phyloP scores from a whole-genome alignment of 768 basidiomycete species.

The Harrya chromipes region DNA sequence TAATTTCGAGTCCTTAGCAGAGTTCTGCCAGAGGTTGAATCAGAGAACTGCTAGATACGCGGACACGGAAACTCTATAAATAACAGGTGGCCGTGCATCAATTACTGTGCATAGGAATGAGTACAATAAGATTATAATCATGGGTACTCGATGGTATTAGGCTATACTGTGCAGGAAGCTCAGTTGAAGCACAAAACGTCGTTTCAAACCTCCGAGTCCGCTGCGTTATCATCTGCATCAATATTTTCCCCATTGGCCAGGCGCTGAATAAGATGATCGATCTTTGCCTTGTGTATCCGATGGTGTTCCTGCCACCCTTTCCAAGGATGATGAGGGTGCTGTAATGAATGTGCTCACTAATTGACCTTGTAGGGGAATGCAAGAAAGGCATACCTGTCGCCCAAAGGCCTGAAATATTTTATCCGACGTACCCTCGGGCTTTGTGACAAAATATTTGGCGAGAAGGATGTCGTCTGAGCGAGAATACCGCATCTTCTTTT shows the following conservation, averaged over 20 bases:
- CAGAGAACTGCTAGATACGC: no score
- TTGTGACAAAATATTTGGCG: constrained; percentile 67
- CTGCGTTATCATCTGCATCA: constrained; percentile 31
- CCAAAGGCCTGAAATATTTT: constrained; percentile 83
- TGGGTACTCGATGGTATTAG: background rate
- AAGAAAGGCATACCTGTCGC: constrained; percentile 46
- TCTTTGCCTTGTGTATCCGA: constrained; percentile 82
- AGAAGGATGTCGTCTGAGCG: constrained; percentile 75
- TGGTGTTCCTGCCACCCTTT: constrained; percentile 95
- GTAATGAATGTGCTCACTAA: constrained; percentile 5
- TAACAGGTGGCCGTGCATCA: no score
- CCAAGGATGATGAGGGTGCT: constrained; percentile 91
- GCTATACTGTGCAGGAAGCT: constrained; percentile 7
- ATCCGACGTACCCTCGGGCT: constrained; percentile 79
- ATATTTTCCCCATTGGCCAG: constrained; percentile 56
- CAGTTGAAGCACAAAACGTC: background rate
- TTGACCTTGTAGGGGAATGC: background rate
- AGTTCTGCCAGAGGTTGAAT: no score
- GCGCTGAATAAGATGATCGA: constrained; percentile 72
- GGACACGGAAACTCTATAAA: no score
- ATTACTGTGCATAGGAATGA: background rate
- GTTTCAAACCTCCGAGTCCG: constrained; percentile 27
- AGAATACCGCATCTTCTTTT: constrained; percentile 88
- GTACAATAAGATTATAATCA: constrained; percentile 14
- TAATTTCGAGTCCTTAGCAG: no score